Evolutionary conservation across 177 flowering plant species (phyloP).

Genomic region (Vitis hybrid): DNA sequence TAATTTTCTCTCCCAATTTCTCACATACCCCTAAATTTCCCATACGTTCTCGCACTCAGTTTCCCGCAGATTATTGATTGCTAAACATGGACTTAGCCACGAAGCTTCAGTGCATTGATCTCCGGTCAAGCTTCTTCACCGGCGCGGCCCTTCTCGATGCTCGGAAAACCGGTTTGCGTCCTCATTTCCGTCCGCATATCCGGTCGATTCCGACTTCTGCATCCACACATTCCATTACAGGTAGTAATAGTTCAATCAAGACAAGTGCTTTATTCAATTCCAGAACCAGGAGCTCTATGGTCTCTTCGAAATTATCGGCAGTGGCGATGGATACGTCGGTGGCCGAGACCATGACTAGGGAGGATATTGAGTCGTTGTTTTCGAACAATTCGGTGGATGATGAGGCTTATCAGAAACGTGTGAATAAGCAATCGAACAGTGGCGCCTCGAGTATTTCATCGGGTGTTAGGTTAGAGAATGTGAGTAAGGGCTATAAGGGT

Average conservation of each 20-base stretch:
- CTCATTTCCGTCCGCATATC: slow-evolving; percentile 19
- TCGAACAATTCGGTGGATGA: slow-evolving; percentile 32
- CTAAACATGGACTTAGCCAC: slow-evolving; percentile 56
- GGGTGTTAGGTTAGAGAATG: slow-evolving; percentile 86
- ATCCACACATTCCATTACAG: slow-evolving; percentile 15
- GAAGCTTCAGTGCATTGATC: slow-evolving; percentile 49
- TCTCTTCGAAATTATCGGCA: slow-evolving; percentile 33
- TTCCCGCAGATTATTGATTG: no score
- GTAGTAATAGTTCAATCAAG: slow-evolving; percentile 12
- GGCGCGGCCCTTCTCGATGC: slow-evolving; percentile 35
- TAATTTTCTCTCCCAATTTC: no score
- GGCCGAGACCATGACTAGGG: slow-evolving; percentile 15
- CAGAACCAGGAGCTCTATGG: slow-evolving; percentile 11
- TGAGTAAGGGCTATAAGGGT: slow-evolving; percentile 81
- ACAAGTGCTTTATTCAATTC: slow-evolving; percentile 13
- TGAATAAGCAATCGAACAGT: slow-evolving; percentile 29
- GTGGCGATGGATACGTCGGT: slow-evolving; percentile 29
- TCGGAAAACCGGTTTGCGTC: slow-evolving; percentile 28
- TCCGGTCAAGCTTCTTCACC: slow-evolving; percentile 56
- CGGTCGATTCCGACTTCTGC: slow-evolving; percentile 27
- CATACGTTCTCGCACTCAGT: no score
- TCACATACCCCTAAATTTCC: no score
- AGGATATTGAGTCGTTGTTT: slow-evolving; percentile 73
- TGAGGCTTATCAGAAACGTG: slow-evolving; percentile 25
- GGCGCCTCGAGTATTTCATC: slow-evolving; percentile 87